Evolutionary conservation across 495 filamentous ascomycete genomes (phyloP).

Genomic region (Lichenothelia convexa): DNA sequence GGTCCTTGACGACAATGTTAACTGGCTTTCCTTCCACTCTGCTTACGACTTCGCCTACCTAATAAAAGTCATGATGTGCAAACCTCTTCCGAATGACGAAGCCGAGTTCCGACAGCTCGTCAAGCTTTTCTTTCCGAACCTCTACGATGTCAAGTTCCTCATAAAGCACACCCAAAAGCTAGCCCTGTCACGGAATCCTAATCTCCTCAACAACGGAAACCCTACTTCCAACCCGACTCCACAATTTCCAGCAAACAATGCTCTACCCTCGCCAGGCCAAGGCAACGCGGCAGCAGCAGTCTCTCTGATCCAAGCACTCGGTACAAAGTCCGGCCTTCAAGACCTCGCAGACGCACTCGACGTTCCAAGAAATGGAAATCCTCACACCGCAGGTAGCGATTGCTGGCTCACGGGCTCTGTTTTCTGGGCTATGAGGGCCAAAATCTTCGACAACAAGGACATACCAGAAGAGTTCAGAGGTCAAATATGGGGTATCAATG

Average conservation of each 20-base stretch:
- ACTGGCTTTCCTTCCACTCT: conserved; percentile 96
- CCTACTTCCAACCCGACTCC: conserved; percentile 24
- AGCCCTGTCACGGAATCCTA: too few species aligned
- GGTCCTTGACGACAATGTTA: conserved; percentile 70
- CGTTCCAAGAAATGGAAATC: conserved; percentile 64
- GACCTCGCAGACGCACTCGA: conserved; percentile 85
- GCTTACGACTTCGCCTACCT: conserved; percentile 97
- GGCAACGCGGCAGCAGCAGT: conserved; percentile 31
- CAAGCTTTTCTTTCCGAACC: conserved; percentile 74
- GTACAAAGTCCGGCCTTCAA: conserved; percentile 74
- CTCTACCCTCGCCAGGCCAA: conserved; percentile 41
- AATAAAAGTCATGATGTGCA: conserved; percentile 73
- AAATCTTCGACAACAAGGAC: conserved; percentile 82
- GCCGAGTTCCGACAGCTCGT: conserved; percentile 68
- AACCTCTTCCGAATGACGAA: conserved; percentile 70
- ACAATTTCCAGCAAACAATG: too few species aligned
- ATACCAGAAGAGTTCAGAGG: conserved; percentile 73
- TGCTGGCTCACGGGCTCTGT: conserved; percentile 62
- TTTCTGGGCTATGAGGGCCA: conserved; percentile 25
- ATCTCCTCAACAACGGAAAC: not conserved
- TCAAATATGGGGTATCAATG: conserved; percentile 79
- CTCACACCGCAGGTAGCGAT: conserved; percentile 84
- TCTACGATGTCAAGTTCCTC: conserved; percentile 94
- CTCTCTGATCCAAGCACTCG: conserved; percentile 58
- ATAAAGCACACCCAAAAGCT: conserved; percentile 67